Evolutionary conservation across 306 rosid genomes (phyloP).

Genomic region (Gynostemma pentaphyllum): DNA sequence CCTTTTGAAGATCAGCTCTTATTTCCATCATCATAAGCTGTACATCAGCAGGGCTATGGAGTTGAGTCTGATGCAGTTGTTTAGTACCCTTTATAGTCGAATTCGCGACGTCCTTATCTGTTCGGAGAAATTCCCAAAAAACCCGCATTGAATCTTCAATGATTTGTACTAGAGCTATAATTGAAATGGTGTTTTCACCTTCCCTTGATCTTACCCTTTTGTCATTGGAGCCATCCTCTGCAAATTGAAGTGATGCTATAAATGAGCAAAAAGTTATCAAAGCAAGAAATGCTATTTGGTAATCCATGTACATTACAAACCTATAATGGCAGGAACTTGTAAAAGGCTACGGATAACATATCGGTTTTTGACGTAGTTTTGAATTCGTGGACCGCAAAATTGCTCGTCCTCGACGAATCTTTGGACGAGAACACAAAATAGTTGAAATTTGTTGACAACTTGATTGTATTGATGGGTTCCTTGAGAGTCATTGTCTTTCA

Average conservation of each 20-base stretch:
- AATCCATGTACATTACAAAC: conserved; percentile 6
- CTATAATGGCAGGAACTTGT: conserved; percentile 68
- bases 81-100: neutral
- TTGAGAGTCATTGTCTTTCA: conserved; percentile 40
- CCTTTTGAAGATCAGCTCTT: conserved; percentile 48
- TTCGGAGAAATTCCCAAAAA: conserved; percentile 51
- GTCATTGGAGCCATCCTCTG: conserved; percentile 45
- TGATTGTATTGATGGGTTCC: conserved; percentile 32
- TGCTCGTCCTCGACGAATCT: conserved; percentile 69
- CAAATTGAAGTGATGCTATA: neutral
- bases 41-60: conserved; percentile 32
- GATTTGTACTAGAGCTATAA: conserved; percentile 33
- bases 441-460: conserved; percentile 75
- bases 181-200: conserved; percentile 24
- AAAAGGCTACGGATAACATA: conserved; percentile 47
- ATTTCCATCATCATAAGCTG: conserved; percentile 30
- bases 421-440: conserved; percentile 61
- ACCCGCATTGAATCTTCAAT: conserved; percentile 56
- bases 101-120: conserved; percentile 41
- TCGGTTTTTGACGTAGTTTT: conserved; percentile 56
- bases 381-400: conserved; percentile 56
- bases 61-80: conserved; percentile 14
- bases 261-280: neutral
- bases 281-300: neutral
- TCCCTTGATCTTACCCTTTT: conserved; percentile 22